Conservation (phyloP, 2,329 filamentous ascomycete genomes). For the Paraphoma chrysanthemicola region DNA sequence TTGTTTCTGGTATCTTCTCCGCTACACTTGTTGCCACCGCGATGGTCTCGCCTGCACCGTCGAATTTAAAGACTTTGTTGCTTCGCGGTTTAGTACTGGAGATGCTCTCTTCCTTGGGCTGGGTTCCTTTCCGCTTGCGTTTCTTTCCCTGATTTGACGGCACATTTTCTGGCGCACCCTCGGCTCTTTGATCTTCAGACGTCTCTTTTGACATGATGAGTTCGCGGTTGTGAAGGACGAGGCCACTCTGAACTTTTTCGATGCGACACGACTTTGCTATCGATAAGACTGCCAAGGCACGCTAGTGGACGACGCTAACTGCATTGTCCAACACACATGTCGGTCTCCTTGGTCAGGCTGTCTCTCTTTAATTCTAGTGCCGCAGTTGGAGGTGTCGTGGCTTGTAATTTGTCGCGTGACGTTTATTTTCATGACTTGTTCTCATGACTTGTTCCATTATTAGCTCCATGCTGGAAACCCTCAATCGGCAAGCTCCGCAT, state of each 20-base stretch:
- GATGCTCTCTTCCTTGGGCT: background rate
- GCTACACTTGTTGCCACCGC: too few species aligned
- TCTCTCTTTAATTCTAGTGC: too few species aligned
- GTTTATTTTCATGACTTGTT: too few species aligned
- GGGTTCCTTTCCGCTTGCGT: background rate
- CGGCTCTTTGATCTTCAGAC: background rate
- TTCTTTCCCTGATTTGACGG: background rate
- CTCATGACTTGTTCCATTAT: too few species aligned
- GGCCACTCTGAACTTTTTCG: background rate
- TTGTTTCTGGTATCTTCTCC: too few species aligned
- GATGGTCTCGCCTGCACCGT: background rate
- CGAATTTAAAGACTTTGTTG: background rate
- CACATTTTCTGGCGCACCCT: background rate
- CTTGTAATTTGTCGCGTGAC: too few species aligned
- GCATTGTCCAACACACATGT: too few species aligned
- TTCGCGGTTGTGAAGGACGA: background rate
- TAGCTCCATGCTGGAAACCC: too few species aligned
- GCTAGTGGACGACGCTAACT: background rate
- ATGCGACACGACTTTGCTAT: background rate
- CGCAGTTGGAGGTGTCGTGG: too few species aligned
- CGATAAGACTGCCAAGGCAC: background rate
- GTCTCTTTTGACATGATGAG: background rate
- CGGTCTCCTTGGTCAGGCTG: too few species aligned
- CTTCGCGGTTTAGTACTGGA: background rate
- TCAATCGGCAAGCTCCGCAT: too few species aligned